These are phyloP conservation scores for Oryza longistaminata DNA, from an alignment of 176 grass and related monocot genomes.

Conservation along the genomic window DNA sequence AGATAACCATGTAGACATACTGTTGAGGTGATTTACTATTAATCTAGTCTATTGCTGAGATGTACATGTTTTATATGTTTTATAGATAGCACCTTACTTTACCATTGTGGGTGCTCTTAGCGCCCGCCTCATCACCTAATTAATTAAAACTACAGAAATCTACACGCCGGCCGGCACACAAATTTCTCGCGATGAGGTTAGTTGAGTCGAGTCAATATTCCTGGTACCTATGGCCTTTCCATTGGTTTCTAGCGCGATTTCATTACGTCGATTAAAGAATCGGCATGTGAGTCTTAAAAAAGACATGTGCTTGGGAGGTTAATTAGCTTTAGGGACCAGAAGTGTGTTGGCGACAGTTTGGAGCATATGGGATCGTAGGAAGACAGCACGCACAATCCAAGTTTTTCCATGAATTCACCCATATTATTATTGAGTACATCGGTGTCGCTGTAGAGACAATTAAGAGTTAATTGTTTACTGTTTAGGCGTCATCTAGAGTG, in stretches of 20 bases:
- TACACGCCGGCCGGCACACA: conserved; percentile 31
- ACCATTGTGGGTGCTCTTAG: too few relatives aligned
- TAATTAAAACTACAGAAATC: background rate
- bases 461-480: conserved; percentile 16
- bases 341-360: background rate
- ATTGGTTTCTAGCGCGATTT: background rate
- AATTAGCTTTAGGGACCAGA: conserved; percentile 1
- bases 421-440: background rate
- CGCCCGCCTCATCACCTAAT: conserved; percentile 1
- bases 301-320: background rate
- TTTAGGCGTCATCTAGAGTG: conserved; percentile 10
- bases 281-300: background rate
- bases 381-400: background rate
- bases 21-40: too few relatives aligned
- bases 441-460: background rate
- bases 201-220: conserved; percentile 13
- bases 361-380: background rate
- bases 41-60: too few relatives aligned
- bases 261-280: conserved; percentile 8
- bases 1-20: too few relatives aligned
- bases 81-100: too few relatives aligned
- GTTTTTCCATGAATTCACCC: background rate
- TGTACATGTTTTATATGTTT: too few relatives aligned
- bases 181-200: conserved; percentile 12
- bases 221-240: background rate